Base-by-base conservation (phyloP, 2,329 filamentous ascomycete genomes). In the Arthrobotrys entomopaga region DNA sequence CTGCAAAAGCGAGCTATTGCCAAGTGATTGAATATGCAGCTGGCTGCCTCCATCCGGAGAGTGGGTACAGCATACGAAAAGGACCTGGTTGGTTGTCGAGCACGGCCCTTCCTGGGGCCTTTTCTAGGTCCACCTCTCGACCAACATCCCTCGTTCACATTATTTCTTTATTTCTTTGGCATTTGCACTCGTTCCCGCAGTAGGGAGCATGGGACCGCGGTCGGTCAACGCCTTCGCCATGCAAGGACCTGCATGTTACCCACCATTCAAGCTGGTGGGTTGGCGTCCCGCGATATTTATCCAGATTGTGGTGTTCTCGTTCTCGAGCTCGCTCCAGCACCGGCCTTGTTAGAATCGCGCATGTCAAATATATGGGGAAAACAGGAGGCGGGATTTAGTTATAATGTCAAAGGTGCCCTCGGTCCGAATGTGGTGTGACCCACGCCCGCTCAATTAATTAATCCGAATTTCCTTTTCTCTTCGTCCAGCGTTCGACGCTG, bases 241-340 rank as follows among this genome's bases (percentile, higher is more conserved):
- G 43, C 65, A 70, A 52, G 65, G 65, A 61, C 59, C 40, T 58
- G 65, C 58, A 64, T 70, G 58, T 26, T 19, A 42, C 58, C 58
- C 65, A 63, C 24, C 58, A 10, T 64, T 64, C 57, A 52, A 16
- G 50, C 43, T 63, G 40, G 42, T 61, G 48, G 63, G 57, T 42
- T 74, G n/a, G 40, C 58, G 64, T 57, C 56, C 70, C 70, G 63
- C 61, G 52, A 67, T 57, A 74, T 74, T 74, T 74, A 74, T 54
- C 70, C 70, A 67, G 24, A 67, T 38, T 19, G 66, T 66, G 61
- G 69, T 38, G 61, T 73, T 74, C 42, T 57, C 56, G 42, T 22
- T 63, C 40, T 66, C 29, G 29, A 34, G 29, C 29, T 34, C 29
- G 29, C 29, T 34, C 29, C 29, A 34, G 29, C 29, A 34, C 43